Conservation (phyloP, 441 rosid species). For the Brassica balearica region DNA sequence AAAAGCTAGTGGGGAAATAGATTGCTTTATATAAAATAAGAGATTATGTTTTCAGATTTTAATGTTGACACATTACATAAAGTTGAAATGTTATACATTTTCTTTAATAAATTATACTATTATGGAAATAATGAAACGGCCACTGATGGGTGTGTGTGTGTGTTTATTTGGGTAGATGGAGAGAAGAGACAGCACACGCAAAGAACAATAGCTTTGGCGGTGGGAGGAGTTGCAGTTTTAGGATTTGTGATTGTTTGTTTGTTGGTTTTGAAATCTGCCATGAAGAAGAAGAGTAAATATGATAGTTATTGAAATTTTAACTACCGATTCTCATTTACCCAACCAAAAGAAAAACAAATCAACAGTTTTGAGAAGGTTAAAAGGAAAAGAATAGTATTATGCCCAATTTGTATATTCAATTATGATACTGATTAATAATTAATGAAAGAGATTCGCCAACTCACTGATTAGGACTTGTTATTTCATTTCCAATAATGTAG, state of each 20-base stretch:
- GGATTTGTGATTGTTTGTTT: slow-evolving; percentile 68
- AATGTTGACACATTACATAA: slow-evolving; percentile 8
- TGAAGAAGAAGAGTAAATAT: slow-evolving; percentile 63
- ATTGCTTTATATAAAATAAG: slow-evolving; percentile 14
- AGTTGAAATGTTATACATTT: background rate
- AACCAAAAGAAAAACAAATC: background rate
- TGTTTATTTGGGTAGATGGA: slow-evolving; percentile 32
- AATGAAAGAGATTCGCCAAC: slow-evolving; percentile 22
- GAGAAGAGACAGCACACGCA: slow-evolving; percentile 57
- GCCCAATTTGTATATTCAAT: slow-evolving; percentile 26
- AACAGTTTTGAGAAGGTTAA: slow-evolving; percentile 22
- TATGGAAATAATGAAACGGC: background rate
- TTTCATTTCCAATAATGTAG: slow-evolving; percentile 8
- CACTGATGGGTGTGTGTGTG: slow-evolving; percentile 18
- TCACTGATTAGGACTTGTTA: slow-evolving; percentile 1
- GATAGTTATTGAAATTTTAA: slow-evolving; percentile 40
- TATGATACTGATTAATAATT: slow-evolving; percentile 10
- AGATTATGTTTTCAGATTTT: slow-evolving; percentile 4
- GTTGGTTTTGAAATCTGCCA: slow-evolving; percentile 57
- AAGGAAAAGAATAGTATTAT: background rate
- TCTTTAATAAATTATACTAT: background rate
- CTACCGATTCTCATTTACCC: background rate
- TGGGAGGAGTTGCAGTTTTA: slow-evolving; percentile 80
- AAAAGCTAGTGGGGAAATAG: slow-evolving; percentile 20
- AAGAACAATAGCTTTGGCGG: slow-evolving; percentile 79